A percentile compares a stretch with the other conserved stretches of the same genome.
These are phyloP conservation scores for Diutina pseudorugosa DNA, from an alignment of 1,139 yeast genomes.

Conservation along the genomic window DNA sequence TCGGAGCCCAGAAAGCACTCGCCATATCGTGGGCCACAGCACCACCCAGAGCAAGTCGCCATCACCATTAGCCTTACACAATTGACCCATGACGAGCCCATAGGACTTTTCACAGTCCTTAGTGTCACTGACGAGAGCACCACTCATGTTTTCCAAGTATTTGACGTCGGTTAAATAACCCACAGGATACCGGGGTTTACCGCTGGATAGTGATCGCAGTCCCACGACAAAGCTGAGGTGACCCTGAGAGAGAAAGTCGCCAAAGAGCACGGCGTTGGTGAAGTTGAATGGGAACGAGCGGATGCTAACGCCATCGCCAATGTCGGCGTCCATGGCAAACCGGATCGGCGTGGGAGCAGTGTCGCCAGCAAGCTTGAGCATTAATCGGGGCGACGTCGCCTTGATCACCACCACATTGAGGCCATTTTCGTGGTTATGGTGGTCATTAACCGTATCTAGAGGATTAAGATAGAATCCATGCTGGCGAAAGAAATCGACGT, in stretches of 20 bases:
- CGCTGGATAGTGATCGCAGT: not conserved
- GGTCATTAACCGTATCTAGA: not conserved
- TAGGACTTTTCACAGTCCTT: not conserved
- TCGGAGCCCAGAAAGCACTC: not conserved
- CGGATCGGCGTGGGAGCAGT: not conserved
- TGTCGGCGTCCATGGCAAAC: not conserved
- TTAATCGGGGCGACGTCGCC: not conserved
- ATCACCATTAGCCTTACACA: slow-evolving; percentile 2
- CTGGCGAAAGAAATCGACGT: not conserved
- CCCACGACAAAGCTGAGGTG: not conserved
- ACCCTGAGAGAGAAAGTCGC: not conserved
- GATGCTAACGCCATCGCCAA: not conserved
- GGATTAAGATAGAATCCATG: not conserved
- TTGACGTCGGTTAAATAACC: not conserved
- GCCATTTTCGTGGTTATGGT: not conserved
- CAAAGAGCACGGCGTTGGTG: not conserved
- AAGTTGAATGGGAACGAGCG: slow-evolving; percentile 1
- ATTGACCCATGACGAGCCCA: not conserved
- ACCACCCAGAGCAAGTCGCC: not conserved
- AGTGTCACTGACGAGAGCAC: not conserved
- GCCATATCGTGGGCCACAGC: not conserved
- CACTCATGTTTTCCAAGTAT: not conserved
- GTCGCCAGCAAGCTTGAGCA: not conserved
- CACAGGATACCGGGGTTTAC: not conserved
- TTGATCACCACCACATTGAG: not conserved